Conservation (phyloP, 108 stramenopile genomes). For the Conticribra guillardii region DNA sequence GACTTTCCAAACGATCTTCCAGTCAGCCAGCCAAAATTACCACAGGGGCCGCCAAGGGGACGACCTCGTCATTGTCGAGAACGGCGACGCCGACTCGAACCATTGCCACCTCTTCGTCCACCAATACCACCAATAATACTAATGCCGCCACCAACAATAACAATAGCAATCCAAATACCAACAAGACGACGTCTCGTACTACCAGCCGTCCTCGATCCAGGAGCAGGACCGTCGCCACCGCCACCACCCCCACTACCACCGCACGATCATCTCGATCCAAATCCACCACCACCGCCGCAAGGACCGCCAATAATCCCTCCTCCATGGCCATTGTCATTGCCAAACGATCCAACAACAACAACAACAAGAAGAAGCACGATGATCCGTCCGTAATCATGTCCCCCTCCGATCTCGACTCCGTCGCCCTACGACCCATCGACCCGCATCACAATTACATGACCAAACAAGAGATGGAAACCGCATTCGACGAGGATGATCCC, state of each 20-base stretch:
- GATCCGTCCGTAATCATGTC: background rate
- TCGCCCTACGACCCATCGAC: background rate
- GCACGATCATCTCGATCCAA: background rate
- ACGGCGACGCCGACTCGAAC: too few species aligned
- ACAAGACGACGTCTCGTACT: too few species aligned
- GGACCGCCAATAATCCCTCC: background rate
- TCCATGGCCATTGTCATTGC: background rate
- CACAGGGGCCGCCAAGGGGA: too few species aligned
- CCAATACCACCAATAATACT: too few species aligned
- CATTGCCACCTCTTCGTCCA: too few species aligned
- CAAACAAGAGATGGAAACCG: slow-evolving; percentile 11
- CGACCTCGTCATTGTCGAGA: too few species aligned
- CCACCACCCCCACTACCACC: background rate
- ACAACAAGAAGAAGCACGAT: background rate
- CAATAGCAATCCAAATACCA: too few species aligned
- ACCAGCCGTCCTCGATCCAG: too few species aligned
- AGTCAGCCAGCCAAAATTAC: too few species aligned
- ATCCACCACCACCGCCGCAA: background rate
- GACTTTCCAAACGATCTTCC: too few species aligned
- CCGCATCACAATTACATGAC: background rate
- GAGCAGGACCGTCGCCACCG: background rate
- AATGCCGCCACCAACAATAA: too few species aligned
- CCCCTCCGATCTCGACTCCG: background rate
- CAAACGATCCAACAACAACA: background rate
- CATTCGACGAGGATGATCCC: slow-evolving; percentile 36